phyloP scores from a whole-genome alignment of 2,329 filamentous ascomycete genomes.

The Stenocarpella maydis region DNA sequence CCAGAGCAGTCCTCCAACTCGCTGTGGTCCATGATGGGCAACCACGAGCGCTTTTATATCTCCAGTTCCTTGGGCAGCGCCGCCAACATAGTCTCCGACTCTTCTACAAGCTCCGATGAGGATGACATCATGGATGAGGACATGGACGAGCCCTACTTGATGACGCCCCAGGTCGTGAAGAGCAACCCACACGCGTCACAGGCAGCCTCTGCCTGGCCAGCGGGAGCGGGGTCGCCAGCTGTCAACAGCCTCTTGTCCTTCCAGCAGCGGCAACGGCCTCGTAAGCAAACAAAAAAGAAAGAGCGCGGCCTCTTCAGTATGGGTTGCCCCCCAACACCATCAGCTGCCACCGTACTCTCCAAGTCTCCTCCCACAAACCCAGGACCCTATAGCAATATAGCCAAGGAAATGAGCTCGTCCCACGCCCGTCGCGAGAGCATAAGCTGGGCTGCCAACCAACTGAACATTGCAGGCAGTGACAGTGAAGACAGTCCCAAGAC shows the following conservation, averaged over 20 bases:
- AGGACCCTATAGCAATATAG: conserved; percentile 41
- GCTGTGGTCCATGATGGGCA: conserved; percentile 75
- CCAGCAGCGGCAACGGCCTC: conserved; percentile 76
- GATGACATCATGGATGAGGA: conserved; percentile 77
- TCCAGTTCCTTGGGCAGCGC: conserved; percentile 81
- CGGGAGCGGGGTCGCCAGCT: conserved; percentile 72
- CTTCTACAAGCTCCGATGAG: conserved; percentile 76
- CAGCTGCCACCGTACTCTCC: conserved; percentile 57
- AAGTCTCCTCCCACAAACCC: conserved; percentile 73
- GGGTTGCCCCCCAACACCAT: conserved; percentile 55
- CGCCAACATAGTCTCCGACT: conserved; percentile 78
- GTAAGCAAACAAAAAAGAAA: conserved; percentile 69
- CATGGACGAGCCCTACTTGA: conserved; percentile 81
- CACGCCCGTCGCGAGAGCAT: conserved; percentile 83
- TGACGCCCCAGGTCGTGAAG: conserved; percentile 80
- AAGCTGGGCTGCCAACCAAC: conserved; percentile 86
- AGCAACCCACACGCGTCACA: conserved; percentile 46
- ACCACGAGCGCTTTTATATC: conserved; percentile 73
- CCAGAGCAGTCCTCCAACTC: conserved; percentile 73
- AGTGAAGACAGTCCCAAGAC: conserved; percentile 71
- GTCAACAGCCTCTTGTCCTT: conserved; percentile 84
- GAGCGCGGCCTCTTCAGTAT: conserved; percentile 56
- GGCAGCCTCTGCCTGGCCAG: conserved; percentile 42
- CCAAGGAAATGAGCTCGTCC: conserved; percentile 48
- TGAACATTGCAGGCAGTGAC: conserved; percentile 84